These are phyloP conservation scores for Penicillium samsonianum DNA, from an alignment of 495 filamentous ascomycete genomes.

Conservation along the genomic window DNA sequence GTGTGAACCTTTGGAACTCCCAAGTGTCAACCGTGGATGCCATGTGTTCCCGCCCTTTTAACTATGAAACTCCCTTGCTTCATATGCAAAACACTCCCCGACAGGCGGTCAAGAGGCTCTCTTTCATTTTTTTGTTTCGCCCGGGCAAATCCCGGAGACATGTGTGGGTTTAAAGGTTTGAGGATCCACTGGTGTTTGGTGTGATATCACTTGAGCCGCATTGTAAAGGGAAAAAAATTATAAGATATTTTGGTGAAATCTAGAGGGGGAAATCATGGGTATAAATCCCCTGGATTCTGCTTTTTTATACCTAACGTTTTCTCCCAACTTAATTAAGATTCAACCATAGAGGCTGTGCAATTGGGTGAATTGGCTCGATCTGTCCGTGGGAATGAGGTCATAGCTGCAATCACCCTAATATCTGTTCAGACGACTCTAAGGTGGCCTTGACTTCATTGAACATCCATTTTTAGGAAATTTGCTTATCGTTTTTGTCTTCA, in stretches of 20 bases:
- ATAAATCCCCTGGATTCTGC: background rate
- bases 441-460: background rate
- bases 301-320: background rate
- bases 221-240: background rate
- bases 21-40: constrained; percentile 14
- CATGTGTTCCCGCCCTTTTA: background rate
- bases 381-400: background rate
- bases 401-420: background rate
- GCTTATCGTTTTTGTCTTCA: background rate
- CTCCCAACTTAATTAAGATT: background rate
- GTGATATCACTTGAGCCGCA: constrained; percentile 4
- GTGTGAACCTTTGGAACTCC: constrained; percentile 14
- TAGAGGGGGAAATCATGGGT: background rate
- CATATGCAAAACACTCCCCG: constrained; percentile 3
- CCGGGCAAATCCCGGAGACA: background rate
- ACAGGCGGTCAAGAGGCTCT: constrained; percentile 2
- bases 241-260: background rate
- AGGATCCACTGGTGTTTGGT: background rate
- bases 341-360: background rate
- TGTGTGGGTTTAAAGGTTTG: background rate
- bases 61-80: constrained; percentile 11
- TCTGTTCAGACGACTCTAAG: background rate
- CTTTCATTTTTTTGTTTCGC: background rate
- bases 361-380: background rate
- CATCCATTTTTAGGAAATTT: background rate